A percentile compares a stretch with the other conserved stretches of the same genome.
Evolutionary conservation across 2,329 filamentous ascomycete genomes (phyloP).

Genomic region (Cercospora canescens): DNA sequence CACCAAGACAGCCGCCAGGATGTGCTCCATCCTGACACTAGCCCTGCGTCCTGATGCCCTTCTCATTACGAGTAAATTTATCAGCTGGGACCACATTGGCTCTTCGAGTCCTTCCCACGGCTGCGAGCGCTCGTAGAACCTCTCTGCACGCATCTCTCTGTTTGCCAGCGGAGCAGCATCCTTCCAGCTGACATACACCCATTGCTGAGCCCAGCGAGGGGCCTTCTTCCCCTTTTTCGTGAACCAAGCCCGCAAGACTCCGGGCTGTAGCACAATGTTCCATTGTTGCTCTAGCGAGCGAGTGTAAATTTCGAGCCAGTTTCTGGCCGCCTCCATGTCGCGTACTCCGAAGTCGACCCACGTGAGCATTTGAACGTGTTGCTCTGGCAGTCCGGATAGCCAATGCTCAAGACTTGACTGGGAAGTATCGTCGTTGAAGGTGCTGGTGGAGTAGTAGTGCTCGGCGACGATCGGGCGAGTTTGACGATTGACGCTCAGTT

Average conservation of each 20-base stretch:
- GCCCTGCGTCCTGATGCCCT: not conserved
- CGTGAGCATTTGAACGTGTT: not conserved
- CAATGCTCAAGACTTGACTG: not conserved
- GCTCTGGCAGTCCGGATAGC: not conserved
- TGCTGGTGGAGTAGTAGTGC: not conserved
- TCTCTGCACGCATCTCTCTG: not conserved
- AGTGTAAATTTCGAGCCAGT: not conserved
- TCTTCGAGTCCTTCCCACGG: not conserved
- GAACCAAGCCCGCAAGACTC: not conserved
- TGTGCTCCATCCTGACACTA: not conserved
- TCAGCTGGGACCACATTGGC: not conserved
- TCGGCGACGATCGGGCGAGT: not conserved
- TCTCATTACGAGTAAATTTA: not conserved
- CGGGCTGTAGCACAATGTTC: not conserved
- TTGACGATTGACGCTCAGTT: constrained; percentile 6
- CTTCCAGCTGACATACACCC: not conserved
- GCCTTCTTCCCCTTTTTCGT: not conserved
- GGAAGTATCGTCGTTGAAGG: not conserved
- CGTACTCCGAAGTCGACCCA: not conserved
- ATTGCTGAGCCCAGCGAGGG: not conserved
- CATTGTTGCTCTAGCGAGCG: not conserved
- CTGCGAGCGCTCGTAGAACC: not conserved
- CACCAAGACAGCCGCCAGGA: too few species aligned
- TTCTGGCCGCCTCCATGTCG: not conserved
- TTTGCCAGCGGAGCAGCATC: not conserved